phyloP scores from a whole-genome alignment of 2,329 filamentous ascomycete species.

The Fusarium solani-melongenae region DNA sequence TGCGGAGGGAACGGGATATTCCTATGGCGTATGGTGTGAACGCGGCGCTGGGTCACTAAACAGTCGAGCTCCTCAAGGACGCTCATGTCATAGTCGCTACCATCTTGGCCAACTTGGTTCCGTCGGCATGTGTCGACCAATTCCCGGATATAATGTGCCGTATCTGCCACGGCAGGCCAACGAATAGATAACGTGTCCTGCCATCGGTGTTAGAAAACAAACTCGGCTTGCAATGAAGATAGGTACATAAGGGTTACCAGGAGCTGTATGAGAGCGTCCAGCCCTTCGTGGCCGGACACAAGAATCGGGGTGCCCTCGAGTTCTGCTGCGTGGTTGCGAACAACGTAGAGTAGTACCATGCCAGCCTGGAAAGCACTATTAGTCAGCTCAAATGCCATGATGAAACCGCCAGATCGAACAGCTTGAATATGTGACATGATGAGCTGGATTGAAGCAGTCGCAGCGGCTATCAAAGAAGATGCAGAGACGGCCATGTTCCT shows the following conservation, averaged over 20 bases:
- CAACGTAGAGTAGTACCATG: not conserved
- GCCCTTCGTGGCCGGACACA: not conserved
- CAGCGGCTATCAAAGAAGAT: conserved; percentile 9
- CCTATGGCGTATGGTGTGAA: not conserved
- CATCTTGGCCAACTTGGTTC: not conserved
- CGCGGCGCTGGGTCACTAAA: not conserved
- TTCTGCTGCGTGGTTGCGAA: not conserved
- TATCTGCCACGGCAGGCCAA: not conserved
- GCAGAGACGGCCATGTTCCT: conserved; percentile 20
- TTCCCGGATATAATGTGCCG: not conserved
- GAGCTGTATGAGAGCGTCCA: not conserved
- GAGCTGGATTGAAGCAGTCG: not conserved
- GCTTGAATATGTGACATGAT: not conserved
- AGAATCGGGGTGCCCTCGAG: not conserved
- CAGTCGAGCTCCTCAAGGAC: not conserved
- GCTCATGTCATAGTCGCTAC: not conserved
- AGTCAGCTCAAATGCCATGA: not conserved
- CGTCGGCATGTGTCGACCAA: not conserved
- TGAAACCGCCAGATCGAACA: not conserved
- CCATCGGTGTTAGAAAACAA: not conserved
- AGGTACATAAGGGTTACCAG: not conserved
- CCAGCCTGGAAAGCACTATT: not conserved
- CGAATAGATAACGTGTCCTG: not conserved
- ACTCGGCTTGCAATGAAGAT: not conserved
- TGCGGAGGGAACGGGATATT: not conserved